Percentiles rank a stretch among this genome's conserved stretches.
Evolutionary conservation across 495 filamentous ascomycete genomes (phyloP).

Genomic region (Aspergillus nidulans): DNA sequence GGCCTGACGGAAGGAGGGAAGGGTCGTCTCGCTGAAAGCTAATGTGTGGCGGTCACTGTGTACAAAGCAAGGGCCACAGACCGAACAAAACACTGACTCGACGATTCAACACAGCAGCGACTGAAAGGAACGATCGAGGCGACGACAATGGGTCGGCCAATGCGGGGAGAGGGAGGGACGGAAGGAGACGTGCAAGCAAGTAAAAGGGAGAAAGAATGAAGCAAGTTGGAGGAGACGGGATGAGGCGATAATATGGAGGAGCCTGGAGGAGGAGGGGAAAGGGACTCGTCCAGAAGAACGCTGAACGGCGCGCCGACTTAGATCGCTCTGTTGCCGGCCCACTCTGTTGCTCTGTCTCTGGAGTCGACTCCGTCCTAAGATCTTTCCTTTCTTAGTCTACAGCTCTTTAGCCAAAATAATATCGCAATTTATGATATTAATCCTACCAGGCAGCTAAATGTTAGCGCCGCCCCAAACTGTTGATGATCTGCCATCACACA

Average conservation of each 20-base stretch:
- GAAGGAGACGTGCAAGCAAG: conserved; percentile 5
- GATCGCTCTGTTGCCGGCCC: background rate
- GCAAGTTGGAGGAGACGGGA: conserved; percentile 1
- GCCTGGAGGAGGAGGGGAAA: background rate
- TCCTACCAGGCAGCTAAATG: background rate
- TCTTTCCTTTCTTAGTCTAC: background rate
- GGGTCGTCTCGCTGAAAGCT: background rate
- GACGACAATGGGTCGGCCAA: background rate
- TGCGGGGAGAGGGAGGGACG: background rate
- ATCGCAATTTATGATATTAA: background rate
- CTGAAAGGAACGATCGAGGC: background rate
- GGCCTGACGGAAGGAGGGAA: conserved; percentile 6
- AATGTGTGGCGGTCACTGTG: conserved; percentile 7
- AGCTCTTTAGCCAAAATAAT: too few relatives aligned
- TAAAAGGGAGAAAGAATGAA: conserved; percentile 10
- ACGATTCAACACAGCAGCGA: background rate
- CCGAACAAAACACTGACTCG: conserved; percentile 12
- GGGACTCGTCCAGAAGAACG: background rate
- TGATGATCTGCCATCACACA: conserved; percentile 22
- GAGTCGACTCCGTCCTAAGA: background rate
- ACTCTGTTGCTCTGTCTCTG: background rate
- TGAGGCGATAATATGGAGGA: background rate
- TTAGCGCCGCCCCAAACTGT: conserved; percentile 13
- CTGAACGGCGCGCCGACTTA: background rate
- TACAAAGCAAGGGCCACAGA: conserved; percentile 33